phyloP scores from a whole-genome alignment of 495 filamentous ascomycete genomes.

The Annulohypoxylon nitens region DNA sequence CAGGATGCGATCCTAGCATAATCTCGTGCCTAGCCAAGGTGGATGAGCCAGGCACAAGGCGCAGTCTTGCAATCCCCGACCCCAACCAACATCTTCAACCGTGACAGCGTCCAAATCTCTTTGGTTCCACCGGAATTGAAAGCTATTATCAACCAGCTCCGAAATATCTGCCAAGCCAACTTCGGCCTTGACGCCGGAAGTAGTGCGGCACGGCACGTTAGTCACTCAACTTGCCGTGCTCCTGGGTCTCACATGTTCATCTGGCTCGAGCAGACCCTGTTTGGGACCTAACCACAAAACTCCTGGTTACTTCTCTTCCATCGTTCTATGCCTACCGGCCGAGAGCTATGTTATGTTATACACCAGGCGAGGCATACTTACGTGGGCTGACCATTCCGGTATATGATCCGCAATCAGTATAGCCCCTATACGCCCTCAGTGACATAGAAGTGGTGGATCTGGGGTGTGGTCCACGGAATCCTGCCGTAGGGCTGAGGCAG shows the following conservation, averaged over 20 bases:
- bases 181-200: slow-evolving; percentile 32
- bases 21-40: slow-evolving; percentile 40
- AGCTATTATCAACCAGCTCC: slow-evolving; percentile 20
- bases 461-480: slow-evolving; percentile 44
- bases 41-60: slow-evolving; percentile 44
- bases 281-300: slow-evolving; percentile 6
- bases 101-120: slow-evolving; percentile 23
- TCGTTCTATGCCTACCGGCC: slow-evolving; percentile 5
- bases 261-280: slow-evolving; percentile 12
- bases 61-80: slow-evolving; percentile 42
- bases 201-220: slow-evolving; percentile 21
- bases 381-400: slow-evolving; percentile 28
- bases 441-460: slow-evolving; percentile 30
- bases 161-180: slow-evolving; percentile 11
- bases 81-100: slow-evolving; percentile 41
- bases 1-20: slow-evolving; percentile 41
- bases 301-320: not conserved
- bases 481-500: slow-evolving; percentile 48
- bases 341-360: slow-evolving; percentile 15
- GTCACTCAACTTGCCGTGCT: slow-evolving; percentile 13
- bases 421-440: slow-evolving; percentile 32
- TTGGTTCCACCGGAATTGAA: slow-evolving; percentile 19
- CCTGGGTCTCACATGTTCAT: slow-evolving; percentile 19
- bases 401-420: slow-evolving; percentile 27
- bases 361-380: slow-evolving; percentile 24